Conservation (phyloP, 495 filamentous ascomycete genomes). For the Podospora appendiculata region DNA sequence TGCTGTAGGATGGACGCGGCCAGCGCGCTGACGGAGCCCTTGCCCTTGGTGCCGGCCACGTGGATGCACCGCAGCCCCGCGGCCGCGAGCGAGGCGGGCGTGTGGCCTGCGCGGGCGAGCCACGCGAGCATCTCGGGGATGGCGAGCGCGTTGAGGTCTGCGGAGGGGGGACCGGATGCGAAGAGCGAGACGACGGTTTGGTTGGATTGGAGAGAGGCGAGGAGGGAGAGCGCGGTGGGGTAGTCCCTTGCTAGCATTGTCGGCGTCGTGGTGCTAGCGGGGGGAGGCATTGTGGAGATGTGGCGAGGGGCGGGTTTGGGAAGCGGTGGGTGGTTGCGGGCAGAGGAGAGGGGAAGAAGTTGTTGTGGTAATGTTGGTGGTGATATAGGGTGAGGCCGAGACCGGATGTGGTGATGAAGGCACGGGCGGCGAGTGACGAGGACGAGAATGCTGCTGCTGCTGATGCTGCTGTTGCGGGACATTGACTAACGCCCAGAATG, state of each 20-base stretch:
- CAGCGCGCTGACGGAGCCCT: conserved; percentile 47
- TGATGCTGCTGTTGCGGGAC: no score
- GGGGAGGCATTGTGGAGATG: conserved; percentile 68
- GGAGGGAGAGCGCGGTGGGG: conserved; percentile 30
- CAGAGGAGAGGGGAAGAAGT: neutral
- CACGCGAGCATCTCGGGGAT: conserved; percentile 84
- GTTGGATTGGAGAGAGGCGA: conserved; percentile 72
- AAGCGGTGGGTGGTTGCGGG: no score
- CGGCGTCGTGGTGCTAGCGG: conserved; percentile 38
- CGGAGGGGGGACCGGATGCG: conserved; percentile 9
- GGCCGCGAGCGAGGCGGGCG: conserved; percentile 21
- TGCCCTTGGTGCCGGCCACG: conserved; percentile 57
- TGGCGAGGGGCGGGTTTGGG: no score
- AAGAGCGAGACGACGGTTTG: conserved; percentile 43
- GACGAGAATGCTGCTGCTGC: no score
- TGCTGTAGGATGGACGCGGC: conserved; percentile 34
- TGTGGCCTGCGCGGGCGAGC: conserved; percentile 66
- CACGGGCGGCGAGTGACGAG: neutral
- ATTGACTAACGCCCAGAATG: no score
- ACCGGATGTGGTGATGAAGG: neutral
- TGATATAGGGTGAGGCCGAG: neutral
- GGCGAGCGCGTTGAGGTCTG: conserved; percentile 61
- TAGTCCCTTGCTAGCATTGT: conserved; percentile 19
- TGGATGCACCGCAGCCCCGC: conserved; percentile 39
- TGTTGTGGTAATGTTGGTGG: neutral